A percentile compares a stretch with the other conserved stretches of the same genome.
Evolutionary conservation across 2,329 filamentous ascomycete species (phyloP).

Genomic region (Grosmannia huntii): DNA sequence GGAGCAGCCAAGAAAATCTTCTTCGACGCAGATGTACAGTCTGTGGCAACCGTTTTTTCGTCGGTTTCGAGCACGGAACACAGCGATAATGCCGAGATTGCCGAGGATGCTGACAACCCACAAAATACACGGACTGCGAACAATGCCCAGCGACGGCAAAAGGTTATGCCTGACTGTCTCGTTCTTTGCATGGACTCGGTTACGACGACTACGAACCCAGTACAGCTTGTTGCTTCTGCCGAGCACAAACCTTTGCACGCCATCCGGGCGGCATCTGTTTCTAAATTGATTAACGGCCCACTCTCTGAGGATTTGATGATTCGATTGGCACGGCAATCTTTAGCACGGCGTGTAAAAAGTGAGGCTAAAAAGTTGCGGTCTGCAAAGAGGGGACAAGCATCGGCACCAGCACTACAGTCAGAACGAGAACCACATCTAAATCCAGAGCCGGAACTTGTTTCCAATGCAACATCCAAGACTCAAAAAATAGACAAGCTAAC

Average conservation of each 20-base stretch:
- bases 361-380: neutral
- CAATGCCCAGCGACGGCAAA: neutral
- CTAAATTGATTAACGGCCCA: neutral
- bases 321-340: conserved; percentile 5
- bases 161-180: conserved; percentile 2
- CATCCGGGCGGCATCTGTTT: conserved; percentile 2
- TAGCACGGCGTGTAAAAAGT: conserved; percentile 2
- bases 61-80: neutral
- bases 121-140: no score
- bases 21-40: conserved; percentile 2
- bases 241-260: conserved; percentile 6
- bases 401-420: neutral
- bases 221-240: conserved; percentile 2
- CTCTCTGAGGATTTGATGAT: conserved; percentile 2
- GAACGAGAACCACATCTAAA: no score
- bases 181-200: conserved; percentile 1
- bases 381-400: neutral
- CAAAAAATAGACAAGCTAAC: conserved; percentile 1
- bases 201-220: neutral
- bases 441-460: neutral
- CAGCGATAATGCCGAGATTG: neutral
- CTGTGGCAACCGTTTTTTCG: neutral
- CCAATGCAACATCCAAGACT: conserved; percentile 1
- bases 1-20: conserved; percentile 2
- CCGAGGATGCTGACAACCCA: neutral